phyloP scores from a whole-genome alignment of 768 basidiomycete species.

The Cubamyces sp. region DNA sequence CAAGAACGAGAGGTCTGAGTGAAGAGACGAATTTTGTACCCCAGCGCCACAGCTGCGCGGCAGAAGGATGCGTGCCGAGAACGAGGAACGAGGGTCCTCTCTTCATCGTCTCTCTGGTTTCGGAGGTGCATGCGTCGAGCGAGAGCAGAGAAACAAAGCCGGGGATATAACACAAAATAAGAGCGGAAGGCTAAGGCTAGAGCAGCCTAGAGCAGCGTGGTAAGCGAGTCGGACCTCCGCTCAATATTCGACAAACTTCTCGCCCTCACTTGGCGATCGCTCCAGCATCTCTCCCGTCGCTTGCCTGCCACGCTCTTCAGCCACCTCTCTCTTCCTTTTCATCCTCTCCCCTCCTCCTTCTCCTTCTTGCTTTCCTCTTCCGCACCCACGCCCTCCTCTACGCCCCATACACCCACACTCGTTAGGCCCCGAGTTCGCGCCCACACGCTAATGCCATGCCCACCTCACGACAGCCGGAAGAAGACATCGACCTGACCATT shows the following conservation, averaged over 20 bases:
- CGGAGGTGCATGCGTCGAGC: too few relatives aligned
- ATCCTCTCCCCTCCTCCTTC: neutral
- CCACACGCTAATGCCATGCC: slow-evolving; percentile 13
- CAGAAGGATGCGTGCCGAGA: slow-evolving; percentile 1
- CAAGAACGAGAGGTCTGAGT: neutral
- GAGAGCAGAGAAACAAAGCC: too few relatives aligned
- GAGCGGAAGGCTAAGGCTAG: too few relatives aligned
- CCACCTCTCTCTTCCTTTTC: neutral
- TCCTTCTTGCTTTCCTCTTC: neutral
- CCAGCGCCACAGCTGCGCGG: slow-evolving; percentile 9
- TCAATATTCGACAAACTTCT: slow-evolving; percentile 10
- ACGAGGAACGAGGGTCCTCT: slow-evolving; percentile 13
- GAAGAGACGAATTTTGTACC: neutral
- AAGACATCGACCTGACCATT: slow-evolving; percentile 17
- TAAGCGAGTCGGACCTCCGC: neutral
- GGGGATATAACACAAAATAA: too few relatives aligned
- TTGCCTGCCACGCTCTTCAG: neutral
- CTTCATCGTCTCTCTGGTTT: too few relatives aligned
- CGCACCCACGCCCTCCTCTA: neutral
- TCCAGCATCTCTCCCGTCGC: slow-evolving; percentile 12
- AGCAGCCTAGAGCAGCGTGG: too few relatives aligned
- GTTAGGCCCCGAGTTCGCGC: slow-evolving; percentile 1
- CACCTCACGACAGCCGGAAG: slow-evolving; percentile 11
- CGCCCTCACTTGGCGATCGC: slow-evolving; percentile 6
- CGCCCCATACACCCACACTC: slow-evolving; percentile 11